These are phyloP conservation scores for Rhizopogon vesiculosus DNA, from an alignment of 768 basidiomycete species.

Conservation along the genomic window DNA sequence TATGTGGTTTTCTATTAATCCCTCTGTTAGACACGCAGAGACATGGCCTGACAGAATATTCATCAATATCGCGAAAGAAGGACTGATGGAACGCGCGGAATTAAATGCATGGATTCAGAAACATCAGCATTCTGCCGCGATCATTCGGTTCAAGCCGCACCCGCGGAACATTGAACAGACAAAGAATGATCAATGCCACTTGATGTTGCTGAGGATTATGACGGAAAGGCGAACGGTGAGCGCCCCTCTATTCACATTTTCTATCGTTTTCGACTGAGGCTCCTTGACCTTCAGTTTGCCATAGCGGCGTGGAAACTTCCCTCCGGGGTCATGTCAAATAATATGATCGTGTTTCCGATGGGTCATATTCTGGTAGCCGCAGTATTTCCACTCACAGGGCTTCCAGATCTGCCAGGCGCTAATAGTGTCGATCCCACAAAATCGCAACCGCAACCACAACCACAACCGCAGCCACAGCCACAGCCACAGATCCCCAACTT, in stretches of 20 bases:
- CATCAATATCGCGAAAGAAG: slow-evolving; percentile 37
- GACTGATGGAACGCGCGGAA: slow-evolving; percentile 32
- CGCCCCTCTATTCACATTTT: slow-evolving; percentile 1
- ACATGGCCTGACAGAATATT: slow-evolving; percentile 49
- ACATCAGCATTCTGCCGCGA: slow-evolving; percentile 25
- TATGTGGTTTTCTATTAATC: slow-evolving; percentile 1
- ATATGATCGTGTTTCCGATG: slow-evolving; percentile 44
- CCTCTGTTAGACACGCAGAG: slow-evolving; percentile 37
- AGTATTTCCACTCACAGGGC: slow-evolving; percentile 45
- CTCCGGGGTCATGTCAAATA: slow-evolving; percentile 36
- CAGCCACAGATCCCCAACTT: background rate
- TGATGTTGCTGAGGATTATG: slow-evolving; percentile 38
- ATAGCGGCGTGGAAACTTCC: slow-evolving; percentile 46
- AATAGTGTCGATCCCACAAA: slow-evolving; percentile 13
- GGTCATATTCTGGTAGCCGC: slow-evolving; percentile 35
- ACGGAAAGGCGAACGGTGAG: slow-evolving; percentile 41
- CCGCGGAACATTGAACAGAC: slow-evolving; percentile 29
- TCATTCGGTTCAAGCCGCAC: slow-evolving; percentile 37
- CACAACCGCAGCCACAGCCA: background rate
- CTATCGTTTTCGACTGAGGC: background rate
- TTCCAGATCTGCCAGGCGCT: slow-evolving; percentile 36
- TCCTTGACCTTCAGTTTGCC: slow-evolving; percentile 37
- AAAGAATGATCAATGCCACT: slow-evolving; percentile 40
- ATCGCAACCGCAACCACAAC: background rate
- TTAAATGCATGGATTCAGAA: slow-evolving; percentile 46